Conservation (phyloP, 495 filamentous ascomycete genomes). For the Penicillium canescens region DNA sequence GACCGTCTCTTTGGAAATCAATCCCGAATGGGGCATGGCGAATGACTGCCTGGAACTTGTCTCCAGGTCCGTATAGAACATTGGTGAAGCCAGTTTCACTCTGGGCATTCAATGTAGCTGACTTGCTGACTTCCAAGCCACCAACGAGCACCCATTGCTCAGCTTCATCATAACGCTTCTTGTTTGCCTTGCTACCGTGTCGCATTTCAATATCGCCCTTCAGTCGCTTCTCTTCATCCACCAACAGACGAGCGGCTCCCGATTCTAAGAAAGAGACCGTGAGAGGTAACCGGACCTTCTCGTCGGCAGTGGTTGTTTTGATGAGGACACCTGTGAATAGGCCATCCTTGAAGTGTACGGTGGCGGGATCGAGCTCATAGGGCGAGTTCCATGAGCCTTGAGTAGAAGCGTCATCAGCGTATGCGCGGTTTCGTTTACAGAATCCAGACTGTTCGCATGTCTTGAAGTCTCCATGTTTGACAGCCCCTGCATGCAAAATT, state of each 20-base stretch:
- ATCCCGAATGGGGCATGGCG: slow-evolving; percentile 78
- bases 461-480: slow-evolving; percentile 97
- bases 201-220: slow-evolving; percentile 87
- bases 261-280: slow-evolving; percentile 85
- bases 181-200: slow-evolving; percentile 78
- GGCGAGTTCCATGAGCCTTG: slow-evolving; percentile 74
- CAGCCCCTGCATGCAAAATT: slow-evolving; percentile 54
- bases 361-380: slow-evolving; percentile 71
- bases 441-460: slow-evolving; percentile 93
- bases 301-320: slow-evolving; percentile 68
- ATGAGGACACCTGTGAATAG: slow-evolving; percentile 74
- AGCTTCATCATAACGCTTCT: slow-evolving; percentile 91
- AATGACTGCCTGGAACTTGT: slow-evolving; percentile 77
- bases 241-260: slow-evolving; percentile 77
- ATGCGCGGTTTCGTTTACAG: slow-evolving; percentile 89
- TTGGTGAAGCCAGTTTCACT: slow-evolving; percentile 65
- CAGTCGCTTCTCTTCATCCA: slow-evolving; percentile 88
- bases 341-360: slow-evolving; percentile 75
- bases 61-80: slow-evolving; percentile 76
- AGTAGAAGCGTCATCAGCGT: slow-evolving; percentile 72
- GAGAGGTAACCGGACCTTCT: slow-evolving; percentile 75
- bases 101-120: slow-evolving; percentile 59
- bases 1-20: slow-evolving; percentile 79
- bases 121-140: slow-evolving; percentile 66
- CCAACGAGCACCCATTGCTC: slow-evolving; percentile 86